Base-by-base conservation (phyloP, 768 basidiomycete species). In the Panus rudis region DNA sequence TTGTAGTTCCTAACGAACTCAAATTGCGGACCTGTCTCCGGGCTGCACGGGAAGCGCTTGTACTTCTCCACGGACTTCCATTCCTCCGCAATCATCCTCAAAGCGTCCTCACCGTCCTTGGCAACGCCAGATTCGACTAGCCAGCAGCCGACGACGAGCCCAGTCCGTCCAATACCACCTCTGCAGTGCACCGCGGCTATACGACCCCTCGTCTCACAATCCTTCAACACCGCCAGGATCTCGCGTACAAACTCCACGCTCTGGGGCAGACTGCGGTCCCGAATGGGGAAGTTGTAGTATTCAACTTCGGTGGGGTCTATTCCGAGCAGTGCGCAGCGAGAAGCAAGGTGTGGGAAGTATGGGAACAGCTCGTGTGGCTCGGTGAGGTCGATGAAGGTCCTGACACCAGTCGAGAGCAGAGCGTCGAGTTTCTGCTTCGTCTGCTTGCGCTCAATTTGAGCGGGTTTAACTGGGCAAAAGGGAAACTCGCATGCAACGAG, bases 351-450 rank as follows among this genome's bases (percentile, higher is more conserved):
- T 23, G 71, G 66, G 14, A 67, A 66, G 60, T 88, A 89, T 0
- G 84, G 78, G 17, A 71, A 67, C 35, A 89, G 76, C 62, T 89
- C 85, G 32, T 81, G 79, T n/a, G 66, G 66, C 53, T 89, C 85
- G n/a, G 85, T 89, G 55, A 89, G 76, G 65, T 89, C 86, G 59
- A 88, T 79, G 61, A 88, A 88, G 4, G 85, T 86, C 47, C 82
- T 79, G 6, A 86, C 80, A 37, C 85, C 85, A 1, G 83, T 76
- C 8, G 64, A 64, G 20, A 89, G 76, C 39, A 89, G 70, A 0
- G 77, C 76, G 64, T 86, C 84, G 49, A 89, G 73, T 55, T 89
- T 87, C 48, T 83, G 81, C 42, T 69, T 70, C 64, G 59, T 73
- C 67, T 53, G 42, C 51, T 50, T 52, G 42, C 53, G 57, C 28